phyloP scores from a whole-genome alignment of 306 rosid species.

The Dryas octopetala region DNA sequence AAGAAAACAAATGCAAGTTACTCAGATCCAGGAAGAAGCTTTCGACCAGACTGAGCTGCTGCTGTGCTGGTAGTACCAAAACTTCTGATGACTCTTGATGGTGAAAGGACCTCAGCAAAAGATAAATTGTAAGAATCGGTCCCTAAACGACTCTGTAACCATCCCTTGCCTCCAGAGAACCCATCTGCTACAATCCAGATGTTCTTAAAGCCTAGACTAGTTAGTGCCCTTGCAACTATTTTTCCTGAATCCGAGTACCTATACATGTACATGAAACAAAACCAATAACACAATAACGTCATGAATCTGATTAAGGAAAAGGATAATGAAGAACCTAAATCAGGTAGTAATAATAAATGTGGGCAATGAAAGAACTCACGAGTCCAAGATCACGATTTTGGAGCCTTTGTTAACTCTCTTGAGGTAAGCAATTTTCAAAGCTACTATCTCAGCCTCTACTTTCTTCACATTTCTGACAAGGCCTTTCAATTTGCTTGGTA shows the following conservation, averaged over 20 bases:
- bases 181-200: slow-evolving; percentile 78
- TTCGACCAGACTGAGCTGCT: slow-evolving; percentile 39
- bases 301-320: not conserved
- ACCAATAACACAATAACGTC: not conserved
- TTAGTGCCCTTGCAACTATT: slow-evolving; percentile 70
- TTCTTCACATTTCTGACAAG: slow-evolving; percentile 73
- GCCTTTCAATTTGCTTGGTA: slow-evolving; percentile 75
- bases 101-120: slow-evolving; percentile 77
- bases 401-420: slow-evolving; percentile 80
- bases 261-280: not conserved
- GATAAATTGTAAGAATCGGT: slow-evolving; percentile 76
- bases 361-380: slow-evolving; percentile 49
- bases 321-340: not conserved
- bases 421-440: slow-evolving; percentile 75
- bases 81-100: slow-evolving; percentile 70
- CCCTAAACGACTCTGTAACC: slow-evolving; percentile 93
- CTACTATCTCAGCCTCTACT: slow-evolving; percentile 88
- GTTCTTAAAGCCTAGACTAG: slow-evolving; percentile 68
- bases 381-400: slow-evolving; percentile 69
- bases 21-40: slow-evolving; percentile 64
- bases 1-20: slow-evolving; percentile 1
- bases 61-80: slow-evolving; percentile 60
- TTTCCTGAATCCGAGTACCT: slow-evolving; percentile 84
- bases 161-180: slow-evolving; percentile 82
- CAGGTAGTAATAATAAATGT: not conserved